Conservation (phyloP, 345 rosid species). For the Eucalyptus regnans region DNA sequence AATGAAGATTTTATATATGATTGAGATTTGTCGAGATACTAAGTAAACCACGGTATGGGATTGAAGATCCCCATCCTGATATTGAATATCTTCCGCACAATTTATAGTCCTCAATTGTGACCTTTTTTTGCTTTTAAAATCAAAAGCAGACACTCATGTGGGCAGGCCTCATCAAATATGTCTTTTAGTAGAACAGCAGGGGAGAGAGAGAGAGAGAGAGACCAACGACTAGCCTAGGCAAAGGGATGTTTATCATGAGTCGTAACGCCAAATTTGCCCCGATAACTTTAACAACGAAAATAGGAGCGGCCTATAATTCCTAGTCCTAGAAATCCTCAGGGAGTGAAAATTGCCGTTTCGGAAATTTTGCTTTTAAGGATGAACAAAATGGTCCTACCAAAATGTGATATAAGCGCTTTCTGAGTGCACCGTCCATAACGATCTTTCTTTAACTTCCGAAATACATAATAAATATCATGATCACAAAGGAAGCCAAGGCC, state of each 20-base stretch:
- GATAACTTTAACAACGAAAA: neutral
- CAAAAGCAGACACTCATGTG: neutral
- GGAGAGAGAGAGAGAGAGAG: neutral
- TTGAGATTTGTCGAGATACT: neutral
- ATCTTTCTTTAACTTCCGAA: neutral
- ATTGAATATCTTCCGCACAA: neutral
- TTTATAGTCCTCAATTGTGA: neutral
- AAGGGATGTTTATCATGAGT: neutral
- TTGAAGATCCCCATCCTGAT: neutral
- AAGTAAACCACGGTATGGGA: neutral
- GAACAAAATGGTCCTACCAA: neutral
- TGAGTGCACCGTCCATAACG: accelerated
- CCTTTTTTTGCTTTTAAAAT: neutral
- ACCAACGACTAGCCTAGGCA: neutral
- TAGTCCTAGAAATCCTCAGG: neutral
- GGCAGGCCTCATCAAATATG: neutral
- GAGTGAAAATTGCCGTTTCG: neutral
- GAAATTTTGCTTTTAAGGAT: neutral
- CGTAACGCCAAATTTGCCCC: no score
- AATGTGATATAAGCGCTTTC: neutral
- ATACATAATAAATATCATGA: neutral
- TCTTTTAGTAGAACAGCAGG: neutral
- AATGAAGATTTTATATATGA: no score
- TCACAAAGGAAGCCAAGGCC: neutral
- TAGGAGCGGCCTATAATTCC: neutral